A percentile compares a stretch with the other conserved stretches of the same genome.
Evolutionary conservation across 208 protist species (phyloP).

Genomic region (Acanthamoeba castellanii): DNA sequence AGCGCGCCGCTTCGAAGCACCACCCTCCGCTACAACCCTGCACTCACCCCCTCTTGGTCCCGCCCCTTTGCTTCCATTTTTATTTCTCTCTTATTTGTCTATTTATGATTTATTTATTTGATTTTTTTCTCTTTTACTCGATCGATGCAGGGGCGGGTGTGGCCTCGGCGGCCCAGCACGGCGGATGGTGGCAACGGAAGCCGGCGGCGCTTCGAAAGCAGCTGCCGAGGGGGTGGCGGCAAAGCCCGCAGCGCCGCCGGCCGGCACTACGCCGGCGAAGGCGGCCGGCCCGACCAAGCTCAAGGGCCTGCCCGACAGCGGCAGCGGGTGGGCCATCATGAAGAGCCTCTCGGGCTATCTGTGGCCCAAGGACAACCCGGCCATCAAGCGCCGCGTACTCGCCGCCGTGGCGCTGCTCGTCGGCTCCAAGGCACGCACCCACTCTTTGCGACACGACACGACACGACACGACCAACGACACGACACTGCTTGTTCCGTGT

Average conservation of each 20-base stretch:
- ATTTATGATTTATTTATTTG: background rate
- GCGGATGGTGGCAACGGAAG: background rate
- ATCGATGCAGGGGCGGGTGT: background rate
- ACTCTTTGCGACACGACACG: background rate
- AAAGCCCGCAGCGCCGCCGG: too few relatives aligned
- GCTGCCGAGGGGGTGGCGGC: too few relatives aligned
- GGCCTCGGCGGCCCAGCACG: background rate
- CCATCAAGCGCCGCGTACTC: conserved; percentile 76
- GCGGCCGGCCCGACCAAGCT: background rate
- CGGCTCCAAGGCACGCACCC: conserved; percentile 72
- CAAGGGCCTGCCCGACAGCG: background rate
- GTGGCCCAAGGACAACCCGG: conserved; percentile 77
- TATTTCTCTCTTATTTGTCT: background rate
- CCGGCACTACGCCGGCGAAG: background rate
- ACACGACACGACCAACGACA: background rate
- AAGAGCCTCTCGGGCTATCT: conserved; percentile 68
- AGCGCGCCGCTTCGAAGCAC: too few relatives aligned
- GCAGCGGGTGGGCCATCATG: conserved; percentile 62
- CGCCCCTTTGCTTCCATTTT: too few relatives aligned
- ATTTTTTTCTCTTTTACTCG: background rate
- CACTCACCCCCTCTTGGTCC: background rate
- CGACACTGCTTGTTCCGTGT: background rate
- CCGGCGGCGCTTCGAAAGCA: too few relatives aligned
- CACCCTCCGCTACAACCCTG: background rate
- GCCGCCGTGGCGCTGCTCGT: conserved; percentile 75